phyloP scores from a whole-genome alignment of 2,329 filamentous ascomycete genomes.

The Trichoderma sp. region DNA sequence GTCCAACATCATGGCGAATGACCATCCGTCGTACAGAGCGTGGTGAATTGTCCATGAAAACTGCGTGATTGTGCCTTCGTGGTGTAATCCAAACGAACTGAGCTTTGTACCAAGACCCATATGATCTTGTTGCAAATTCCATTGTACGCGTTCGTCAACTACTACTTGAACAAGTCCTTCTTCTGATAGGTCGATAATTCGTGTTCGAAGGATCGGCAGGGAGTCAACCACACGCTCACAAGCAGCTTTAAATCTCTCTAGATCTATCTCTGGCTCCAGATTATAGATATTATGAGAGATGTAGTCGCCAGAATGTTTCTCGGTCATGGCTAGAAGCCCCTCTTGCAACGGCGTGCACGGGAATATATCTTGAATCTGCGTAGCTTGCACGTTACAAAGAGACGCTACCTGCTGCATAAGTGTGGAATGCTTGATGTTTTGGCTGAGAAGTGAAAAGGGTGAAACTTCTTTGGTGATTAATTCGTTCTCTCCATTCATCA shows the following conservation, averaged over 20 bases:
- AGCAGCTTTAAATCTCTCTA: neutral
- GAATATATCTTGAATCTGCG: neutral
- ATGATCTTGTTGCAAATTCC: neutral
- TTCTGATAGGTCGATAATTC: neutral
- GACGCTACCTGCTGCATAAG: neutral
- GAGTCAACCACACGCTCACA: neutral
- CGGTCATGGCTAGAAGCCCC: neutral
- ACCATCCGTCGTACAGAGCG: neutral
- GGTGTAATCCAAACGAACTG: neutral
- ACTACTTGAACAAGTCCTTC: neutral
- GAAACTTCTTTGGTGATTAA: neutral
- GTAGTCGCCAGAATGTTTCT: neutral
- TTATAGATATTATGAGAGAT: neutral
- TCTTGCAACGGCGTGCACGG: slow-evolving; percentile 12
- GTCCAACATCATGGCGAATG: neutral
- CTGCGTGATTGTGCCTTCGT: neutral
- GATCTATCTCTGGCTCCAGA: neutral
- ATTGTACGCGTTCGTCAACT: neutral
- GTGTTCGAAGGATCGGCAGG: neutral
- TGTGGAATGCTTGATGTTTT: neutral
- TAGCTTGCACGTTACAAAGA: neutral
- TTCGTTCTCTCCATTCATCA: neutral
- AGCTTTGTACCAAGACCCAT: neutral
- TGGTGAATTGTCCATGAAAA: neutral
- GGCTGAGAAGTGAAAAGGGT: neutral